Conservation (phyloP, 2,329 filamentous ascomycete species). For the Fusarium floridanum region DNA sequence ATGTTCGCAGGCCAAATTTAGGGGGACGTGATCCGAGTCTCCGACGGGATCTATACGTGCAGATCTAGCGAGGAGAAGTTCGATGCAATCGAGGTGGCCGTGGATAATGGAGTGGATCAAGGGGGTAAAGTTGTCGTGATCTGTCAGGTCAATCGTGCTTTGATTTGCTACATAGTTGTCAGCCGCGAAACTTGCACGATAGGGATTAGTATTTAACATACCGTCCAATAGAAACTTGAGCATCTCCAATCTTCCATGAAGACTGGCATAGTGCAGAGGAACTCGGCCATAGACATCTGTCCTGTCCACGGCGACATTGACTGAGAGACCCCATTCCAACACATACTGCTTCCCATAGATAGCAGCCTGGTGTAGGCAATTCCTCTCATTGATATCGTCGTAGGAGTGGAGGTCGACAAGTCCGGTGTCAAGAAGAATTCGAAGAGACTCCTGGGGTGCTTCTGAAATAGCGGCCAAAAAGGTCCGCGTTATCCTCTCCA, state of each 20-base stretch:
- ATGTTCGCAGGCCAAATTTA: conserved; percentile 96
- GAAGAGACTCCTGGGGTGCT: conserved; percentile 81
- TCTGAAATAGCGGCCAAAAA: conserved; percentile 93
- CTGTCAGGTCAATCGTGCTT: conserved; percentile 85
- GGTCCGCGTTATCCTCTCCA: conserved; percentile 86
- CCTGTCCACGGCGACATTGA: conserved; percentile 80
- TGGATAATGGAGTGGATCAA: conserved; percentile 96
- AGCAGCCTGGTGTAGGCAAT: conserved; percentile 95
- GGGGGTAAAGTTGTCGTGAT: conserved; percentile 97
- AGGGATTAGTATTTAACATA: conserved; percentile 48
- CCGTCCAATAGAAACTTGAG: conserved; percentile 78
- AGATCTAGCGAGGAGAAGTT: conserved; percentile 79
- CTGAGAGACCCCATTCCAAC: conserved; percentile 79
- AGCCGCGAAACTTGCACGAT: conserved; percentile 10
- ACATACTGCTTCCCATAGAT: conserved; percentile 90
- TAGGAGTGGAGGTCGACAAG: conserved; percentile 92
- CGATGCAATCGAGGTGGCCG: conserved; percentile 83
- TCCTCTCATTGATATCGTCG: conserved; percentile 97
- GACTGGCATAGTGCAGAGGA: conserved; percentile 94
- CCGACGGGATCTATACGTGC: conserved; percentile 89
- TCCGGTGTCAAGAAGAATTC: conserved; percentile 81
- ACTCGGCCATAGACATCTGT: conserved; percentile 95
- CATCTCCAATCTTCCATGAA: conserved; percentile 91
- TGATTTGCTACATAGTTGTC: conserved; percentile 68
- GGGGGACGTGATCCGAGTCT: conserved; percentile 90